These are phyloP conservation scores for Phanerodontia chrysosporium DNA, from an alignment of 768 basidiomycete genomes.

Conservation along the genomic window DNA sequence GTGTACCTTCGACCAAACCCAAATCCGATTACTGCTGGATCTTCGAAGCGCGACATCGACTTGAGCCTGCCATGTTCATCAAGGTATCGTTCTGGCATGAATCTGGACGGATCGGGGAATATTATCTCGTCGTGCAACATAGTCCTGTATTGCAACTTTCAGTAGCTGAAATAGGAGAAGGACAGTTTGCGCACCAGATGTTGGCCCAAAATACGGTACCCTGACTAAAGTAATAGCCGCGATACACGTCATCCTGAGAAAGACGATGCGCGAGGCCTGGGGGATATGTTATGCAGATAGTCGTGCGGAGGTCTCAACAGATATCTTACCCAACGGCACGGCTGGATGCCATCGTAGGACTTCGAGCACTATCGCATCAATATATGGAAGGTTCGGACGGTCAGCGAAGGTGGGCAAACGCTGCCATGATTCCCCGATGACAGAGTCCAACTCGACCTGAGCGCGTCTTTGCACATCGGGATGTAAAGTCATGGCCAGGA, in stretches of 20 bases:
- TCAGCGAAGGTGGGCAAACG: slow-evolving; percentile 21
- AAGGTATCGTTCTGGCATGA: slow-evolving; percentile 27
- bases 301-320: background rate
- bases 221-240: slow-evolving; percentile 23
- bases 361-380: slow-evolving; percentile 21
- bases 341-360: slow-evolving; percentile 26
- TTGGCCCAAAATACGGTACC: slow-evolving; percentile 28
- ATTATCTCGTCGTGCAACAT: slow-evolving; percentile 25
- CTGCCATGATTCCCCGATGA: slow-evolving; percentile 14
- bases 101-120: slow-evolving; percentile 22
- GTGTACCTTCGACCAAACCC: slow-evolving; percentile 20
- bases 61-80: slow-evolving; percentile 8
- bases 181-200: slow-evolving; percentile 29
- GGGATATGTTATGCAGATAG: no score
- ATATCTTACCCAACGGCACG: slow-evolving; percentile 16
- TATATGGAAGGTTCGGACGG: slow-evolving; percentile 17
- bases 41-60: slow-evolving; percentile 15
- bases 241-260: slow-evolving; percentile 25
- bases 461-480: slow-evolving; percentile 27
- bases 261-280: slow-evolving; percentile 25
- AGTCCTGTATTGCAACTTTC: slow-evolving; percentile 16
- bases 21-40: slow-evolving; percentile 17
- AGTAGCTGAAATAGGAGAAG: no score
- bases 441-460: slow-evolving; percentile 27
- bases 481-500: slow-evolving; percentile 35